Percentiles rank a stretch among this genome's conserved stretches.
These are phyloP conservation scores for Calycina herbarum DNA, from an alignment of 2,329 filamentous ascomycete genomes.

Conservation along the genomic window DNA sequence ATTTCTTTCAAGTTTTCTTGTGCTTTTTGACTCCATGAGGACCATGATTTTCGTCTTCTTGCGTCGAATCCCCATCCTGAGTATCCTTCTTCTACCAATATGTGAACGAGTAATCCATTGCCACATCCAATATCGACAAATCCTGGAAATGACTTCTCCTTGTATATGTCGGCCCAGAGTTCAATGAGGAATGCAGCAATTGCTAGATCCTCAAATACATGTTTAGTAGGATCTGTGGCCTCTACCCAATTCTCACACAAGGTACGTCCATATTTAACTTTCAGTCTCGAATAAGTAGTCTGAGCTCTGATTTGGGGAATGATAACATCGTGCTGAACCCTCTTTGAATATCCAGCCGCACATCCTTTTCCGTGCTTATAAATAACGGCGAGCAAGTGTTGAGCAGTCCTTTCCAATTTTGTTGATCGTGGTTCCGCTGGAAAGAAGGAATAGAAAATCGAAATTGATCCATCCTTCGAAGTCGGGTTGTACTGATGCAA, in stretches of 20 bases:
- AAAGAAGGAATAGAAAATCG: constrained; percentile 62
- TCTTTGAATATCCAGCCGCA: constrained; percentile 70
- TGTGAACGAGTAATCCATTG: constrained; percentile 85
- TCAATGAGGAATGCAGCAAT: constrained; percentile 94
- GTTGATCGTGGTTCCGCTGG: constrained; percentile 32
- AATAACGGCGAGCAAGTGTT: constrained; percentile 66
- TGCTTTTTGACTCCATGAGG: constrained; percentile 58
- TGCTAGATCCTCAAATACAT: constrained; percentile 90
- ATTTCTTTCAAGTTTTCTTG: constrained; percentile 55
- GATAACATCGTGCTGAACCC: constrained; percentile 79
- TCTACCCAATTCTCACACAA: constrained; percentile 82
- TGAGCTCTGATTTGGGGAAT: constrained; percentile 77
- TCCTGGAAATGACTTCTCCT: constrained; percentile 63
- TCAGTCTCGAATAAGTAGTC: constrained; percentile 77
- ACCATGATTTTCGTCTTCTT: constrained; percentile 81
- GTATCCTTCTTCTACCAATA: constrained; percentile 80
- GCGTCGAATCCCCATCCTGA: constrained; percentile 90
- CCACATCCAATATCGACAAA: constrained; percentile 97
- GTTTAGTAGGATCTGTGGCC: constrained; percentile 81
- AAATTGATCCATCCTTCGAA: constrained; percentile 50
- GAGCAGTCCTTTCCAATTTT: constrained; percentile 66
- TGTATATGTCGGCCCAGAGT: constrained; percentile 85
- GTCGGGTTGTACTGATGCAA: constrained; percentile 62
- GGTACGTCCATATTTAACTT: constrained; percentile 71
- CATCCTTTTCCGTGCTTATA: constrained; percentile 72